phyloP scores from a whole-genome alignment of 495 filamentous ascomycete genomes.

The Amphirosellinia nigrospora region DNA sequence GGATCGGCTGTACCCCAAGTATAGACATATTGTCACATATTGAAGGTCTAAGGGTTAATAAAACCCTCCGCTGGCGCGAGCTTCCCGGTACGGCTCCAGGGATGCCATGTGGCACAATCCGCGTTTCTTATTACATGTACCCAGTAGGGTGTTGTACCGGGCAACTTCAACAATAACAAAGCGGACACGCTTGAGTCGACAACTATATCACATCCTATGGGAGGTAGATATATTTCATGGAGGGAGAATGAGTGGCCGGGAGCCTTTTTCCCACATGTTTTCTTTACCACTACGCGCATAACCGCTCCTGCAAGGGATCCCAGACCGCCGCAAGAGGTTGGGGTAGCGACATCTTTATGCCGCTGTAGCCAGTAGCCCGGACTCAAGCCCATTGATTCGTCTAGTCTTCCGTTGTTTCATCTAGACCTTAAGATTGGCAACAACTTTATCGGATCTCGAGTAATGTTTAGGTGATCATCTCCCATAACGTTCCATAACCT shows the following conservation, averaged over 20 bases:
- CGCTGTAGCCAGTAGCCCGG: neutral
- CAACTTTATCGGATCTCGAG: neutral
- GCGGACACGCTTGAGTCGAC: neutral
- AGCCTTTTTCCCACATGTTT: neutral
- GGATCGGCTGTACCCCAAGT: neutral
- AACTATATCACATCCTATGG: neutral
- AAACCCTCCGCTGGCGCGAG: neutral
- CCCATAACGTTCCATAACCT: neutral
- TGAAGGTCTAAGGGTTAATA: neutral
- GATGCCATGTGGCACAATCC: conserved; percentile 22
- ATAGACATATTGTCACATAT: neutral
- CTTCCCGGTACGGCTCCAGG: conserved; percentile 7
- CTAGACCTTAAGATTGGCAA: neutral
- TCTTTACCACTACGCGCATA: neutral
- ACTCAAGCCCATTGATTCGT: neutral
- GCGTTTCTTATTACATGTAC: conserved; percentile 1
- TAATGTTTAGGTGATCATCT: neutral
- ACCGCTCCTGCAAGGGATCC: conserved; percentile 15
- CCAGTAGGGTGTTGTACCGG: neutral
- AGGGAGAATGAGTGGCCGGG: neutral
- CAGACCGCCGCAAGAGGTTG: neutral
- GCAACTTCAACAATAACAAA: neutral
- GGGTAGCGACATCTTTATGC: neutral
- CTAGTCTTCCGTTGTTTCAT: neutral
- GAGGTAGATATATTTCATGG: neutral